A percentile compares a stretch with the other conserved stretches of the same genome.
Evolutionary conservation across 2,329 filamentous ascomycete species (phyloP).

Genomic region (Pseudogymnoascus sp.): DNA sequence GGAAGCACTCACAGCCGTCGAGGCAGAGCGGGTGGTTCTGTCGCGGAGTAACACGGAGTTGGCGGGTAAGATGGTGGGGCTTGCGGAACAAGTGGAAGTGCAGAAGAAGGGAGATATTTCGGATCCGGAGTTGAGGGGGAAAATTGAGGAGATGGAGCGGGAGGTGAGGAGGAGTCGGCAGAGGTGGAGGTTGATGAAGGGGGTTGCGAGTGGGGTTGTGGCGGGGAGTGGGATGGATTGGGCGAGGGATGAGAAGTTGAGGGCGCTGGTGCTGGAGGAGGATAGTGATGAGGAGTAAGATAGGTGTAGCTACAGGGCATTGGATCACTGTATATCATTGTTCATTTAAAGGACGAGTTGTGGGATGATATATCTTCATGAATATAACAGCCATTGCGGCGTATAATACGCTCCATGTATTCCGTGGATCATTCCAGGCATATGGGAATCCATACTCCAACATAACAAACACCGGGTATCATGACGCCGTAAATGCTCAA

Average conservation of each 20-base stretch:
- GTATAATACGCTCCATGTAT: neutral
- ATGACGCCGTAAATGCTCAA: slow-evolving; percentile 7
- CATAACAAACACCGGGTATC: slow-evolving; percentile 4
- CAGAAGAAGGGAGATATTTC: slow-evolving; percentile 48
- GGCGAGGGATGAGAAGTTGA: slow-evolving; percentile 61
- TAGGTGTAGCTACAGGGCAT: neutral
- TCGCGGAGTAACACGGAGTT: slow-evolving; percentile 56
- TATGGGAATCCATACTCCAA: neutral
- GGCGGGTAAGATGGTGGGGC: slow-evolving; percentile 53
- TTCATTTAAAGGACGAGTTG: neutral
- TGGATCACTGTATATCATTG: slow-evolving; percentile 5
- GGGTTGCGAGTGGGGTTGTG: slow-evolving; percentile 68
- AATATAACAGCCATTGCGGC: neutral
- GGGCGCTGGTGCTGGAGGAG: slow-evolving; percentile 64
- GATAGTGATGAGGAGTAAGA: slow-evolving; percentile 40
- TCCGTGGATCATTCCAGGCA: neutral
- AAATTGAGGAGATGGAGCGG: slow-evolving; percentile 51
- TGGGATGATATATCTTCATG: neutral
- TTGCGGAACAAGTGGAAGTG: slow-evolving; percentile 50
- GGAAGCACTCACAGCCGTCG: slow-evolving; percentile 47
- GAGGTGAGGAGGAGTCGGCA: slow-evolving; percentile 56
- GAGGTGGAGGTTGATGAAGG: slow-evolving; percentile 69
- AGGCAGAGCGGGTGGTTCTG: slow-evolving; percentile 50
- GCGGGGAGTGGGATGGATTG: slow-evolving; percentile 79
- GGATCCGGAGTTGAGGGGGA: slow-evolving; percentile 44